A percentile compares a stretch with the other conserved stretches of the same genome.
Conservation (phyloP, 148 eudicot species). For the Diospyros lotus region DNA sequence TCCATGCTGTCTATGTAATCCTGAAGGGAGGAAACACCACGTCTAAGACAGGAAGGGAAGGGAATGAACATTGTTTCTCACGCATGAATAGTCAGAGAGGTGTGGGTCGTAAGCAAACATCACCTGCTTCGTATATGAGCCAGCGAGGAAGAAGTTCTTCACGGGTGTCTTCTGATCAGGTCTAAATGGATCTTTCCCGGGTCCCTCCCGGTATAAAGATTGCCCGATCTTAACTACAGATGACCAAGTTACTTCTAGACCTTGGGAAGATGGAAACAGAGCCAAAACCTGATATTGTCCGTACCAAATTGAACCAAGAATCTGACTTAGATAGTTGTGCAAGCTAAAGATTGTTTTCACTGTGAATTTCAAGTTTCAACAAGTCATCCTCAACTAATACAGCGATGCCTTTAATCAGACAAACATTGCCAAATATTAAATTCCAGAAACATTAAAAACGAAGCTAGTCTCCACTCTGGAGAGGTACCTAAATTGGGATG, state of each 20-base stretch:
- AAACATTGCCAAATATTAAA: background rate
- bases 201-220: constrained; percentile 91
- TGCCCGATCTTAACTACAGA: constrained; percentile 95
- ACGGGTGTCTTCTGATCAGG: constrained; percentile 96
- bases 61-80: too few relatives aligned
- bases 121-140: constrained; percentile 98
- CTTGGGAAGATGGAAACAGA: constrained; percentile 89
- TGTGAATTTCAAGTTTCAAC: background rate
- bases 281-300: constrained; percentile 49
- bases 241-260: constrained; percentile 87
- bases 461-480: background rate
- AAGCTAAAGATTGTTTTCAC: background rate
- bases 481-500: background rate
- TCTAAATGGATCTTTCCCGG: constrained; percentile 97
- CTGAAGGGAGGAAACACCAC: constrained; percentile 27
- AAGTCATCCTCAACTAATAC: background rate
- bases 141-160: constrained; percentile 90
- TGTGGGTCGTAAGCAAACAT: background rate
- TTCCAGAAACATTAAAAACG: background rate
- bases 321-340: too few relatives aligned
- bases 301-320: background rate
- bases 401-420: background rate
- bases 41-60: too few relatives aligned
- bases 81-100: background rate
- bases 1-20: constrained; percentile 99